These are phyloP conservation scores for Escallonia herrerae DNA, from an alignment of 129 eudicot genomes.

Conservation along the genomic window DNA sequence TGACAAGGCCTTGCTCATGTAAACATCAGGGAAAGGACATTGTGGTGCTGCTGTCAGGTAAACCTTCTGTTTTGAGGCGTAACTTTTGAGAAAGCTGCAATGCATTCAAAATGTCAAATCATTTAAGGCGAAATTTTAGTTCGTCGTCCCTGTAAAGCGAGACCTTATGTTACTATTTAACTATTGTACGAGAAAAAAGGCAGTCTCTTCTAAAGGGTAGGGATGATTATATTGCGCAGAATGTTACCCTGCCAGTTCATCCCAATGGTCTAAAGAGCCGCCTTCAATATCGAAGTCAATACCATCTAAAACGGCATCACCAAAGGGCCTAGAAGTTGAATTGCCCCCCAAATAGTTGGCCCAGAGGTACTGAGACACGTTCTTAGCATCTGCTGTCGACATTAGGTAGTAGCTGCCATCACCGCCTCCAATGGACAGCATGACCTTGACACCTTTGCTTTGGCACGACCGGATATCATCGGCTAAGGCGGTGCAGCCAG, in stretches of 20 bases:
- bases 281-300: constrained; percentile 9
- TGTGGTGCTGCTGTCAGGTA: constrained; percentile 14
- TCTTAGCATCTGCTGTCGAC: constrained; percentile 4
- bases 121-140: no score
- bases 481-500: constrained; percentile 11
- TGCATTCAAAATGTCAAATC: neutral
- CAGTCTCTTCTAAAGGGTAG: neutral
- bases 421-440: constrained; percentile 21
- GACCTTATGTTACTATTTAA: no score
- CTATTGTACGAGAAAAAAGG: no score
- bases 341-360: constrained; percentile 6
- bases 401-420: constrained; percentile 10
- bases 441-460: constrained; percentile 11
- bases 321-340: constrained; percentile 6
- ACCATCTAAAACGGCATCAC: neutral
- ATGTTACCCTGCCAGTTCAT: neutral
- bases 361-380: constrained; percentile 12
- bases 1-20: neutral
- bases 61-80: neutral
- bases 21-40: constrained; percentile 2
- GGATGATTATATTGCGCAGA: neutral
- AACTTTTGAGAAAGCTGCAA: constrained; percentile 1
- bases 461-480: constrained; percentile 13
- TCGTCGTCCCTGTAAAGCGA: no score
- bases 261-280: neutral